Evolutionary conservation across 140 eudicot species (phyloP).

Genomic region (Stevia rebaudiana): DNA sequence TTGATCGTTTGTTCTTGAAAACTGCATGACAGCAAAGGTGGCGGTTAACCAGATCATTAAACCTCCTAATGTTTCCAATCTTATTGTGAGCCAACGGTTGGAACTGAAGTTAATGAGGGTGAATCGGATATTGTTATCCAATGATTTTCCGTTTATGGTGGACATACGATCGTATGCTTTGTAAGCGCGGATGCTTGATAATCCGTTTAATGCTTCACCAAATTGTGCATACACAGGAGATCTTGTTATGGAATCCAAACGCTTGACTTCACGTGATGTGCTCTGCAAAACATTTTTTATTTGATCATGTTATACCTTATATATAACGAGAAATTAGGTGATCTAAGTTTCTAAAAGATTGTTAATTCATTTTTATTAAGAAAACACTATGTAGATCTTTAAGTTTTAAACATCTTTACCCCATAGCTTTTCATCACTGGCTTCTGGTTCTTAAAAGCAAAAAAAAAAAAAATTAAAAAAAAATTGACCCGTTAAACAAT

Average conservation of each 20-base stretch:
- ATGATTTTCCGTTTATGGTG: slow-evolving; percentile 62
- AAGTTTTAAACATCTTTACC: neutral
- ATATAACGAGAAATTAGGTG: neutral
- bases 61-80: slow-evolving; percentile 89
- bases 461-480: neutral
- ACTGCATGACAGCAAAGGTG: slow-evolving; percentile 90
- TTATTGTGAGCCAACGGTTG: slow-evolving; percentile 88
- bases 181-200: slow-evolving; percentile 83
- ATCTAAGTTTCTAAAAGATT: neutral
- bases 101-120: slow-evolving; percentile 75
- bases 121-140: slow-evolving; percentile 85
- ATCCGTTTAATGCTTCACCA: slow-evolving; percentile 93
- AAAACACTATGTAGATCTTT: neutral
- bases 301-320: slow-evolving; percentile 8
- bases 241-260: slow-evolving; percentile 77
- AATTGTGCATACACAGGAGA: slow-evolving; percentile 96
- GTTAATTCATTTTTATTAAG: neutral
- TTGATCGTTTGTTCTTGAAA: slow-evolving; percentile 66
- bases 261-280: slow-evolving; percentile 92
- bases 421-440: neutral
- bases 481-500: too few species aligned
- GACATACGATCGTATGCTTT: slow-evolving; percentile 90
- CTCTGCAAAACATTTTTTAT: slow-evolving; percentile 46
- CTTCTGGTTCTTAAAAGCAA: neutral
- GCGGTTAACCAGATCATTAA: slow-evolving; percentile 93